Conservation (phyloP, 1,139 yeast species). For the Candida sp. region DNA sequence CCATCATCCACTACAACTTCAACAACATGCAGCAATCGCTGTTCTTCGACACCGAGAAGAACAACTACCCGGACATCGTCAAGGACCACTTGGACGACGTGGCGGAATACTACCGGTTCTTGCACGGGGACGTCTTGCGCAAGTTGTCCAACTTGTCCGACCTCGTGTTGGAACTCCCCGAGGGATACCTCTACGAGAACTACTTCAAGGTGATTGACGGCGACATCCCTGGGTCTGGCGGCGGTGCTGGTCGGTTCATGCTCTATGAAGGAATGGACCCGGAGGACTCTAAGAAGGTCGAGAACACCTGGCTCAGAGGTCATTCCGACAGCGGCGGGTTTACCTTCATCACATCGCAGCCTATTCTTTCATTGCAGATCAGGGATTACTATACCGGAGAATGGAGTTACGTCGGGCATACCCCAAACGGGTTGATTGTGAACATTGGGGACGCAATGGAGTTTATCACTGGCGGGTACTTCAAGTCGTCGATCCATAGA, state of each 20-base stretch:
- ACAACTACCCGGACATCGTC: conserved; percentile 32
- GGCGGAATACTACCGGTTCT: conserved; percentile 27
- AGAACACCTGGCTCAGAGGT: conserved; percentile 51
- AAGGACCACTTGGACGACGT: conserved; percentile 29
- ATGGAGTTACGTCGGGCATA: conserved; percentile 54
- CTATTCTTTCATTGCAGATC: conserved; percentile 53
- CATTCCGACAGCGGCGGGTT: conserved; percentile 55
- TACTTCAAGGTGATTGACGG: conserved; percentile 28
- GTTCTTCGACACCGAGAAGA: conserved; percentile 21
- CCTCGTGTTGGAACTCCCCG: conserved; percentile 34
- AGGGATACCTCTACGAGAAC: conserved; percentile 34
- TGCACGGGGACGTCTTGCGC: conserved; percentile 27
- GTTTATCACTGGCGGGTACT: conserved; percentile 52
- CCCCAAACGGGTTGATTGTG: conserved; percentile 48
- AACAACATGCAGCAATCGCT: conserved; percentile 25
- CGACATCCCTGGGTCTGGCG: conserved; percentile 29
- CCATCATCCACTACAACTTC: conserved; percentile 32
- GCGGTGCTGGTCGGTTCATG: conserved; percentile 39
- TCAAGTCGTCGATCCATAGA: conserved; percentile 51
- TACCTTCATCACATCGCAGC: conserved; percentile 48
- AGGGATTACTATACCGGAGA: conserved; percentile 47
- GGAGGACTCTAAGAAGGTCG: conserved; percentile 28
- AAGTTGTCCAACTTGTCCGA: conserved; percentile 31
- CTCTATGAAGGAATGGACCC: conserved; percentile 29
- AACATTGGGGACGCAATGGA: conserved; percentile 55